These are phyloP conservation scores for Pseudocercospora crystallina DNA, from an alignment of 2,329 filamentous ascomycete genomes.

Conservation along the genomic window DNA sequence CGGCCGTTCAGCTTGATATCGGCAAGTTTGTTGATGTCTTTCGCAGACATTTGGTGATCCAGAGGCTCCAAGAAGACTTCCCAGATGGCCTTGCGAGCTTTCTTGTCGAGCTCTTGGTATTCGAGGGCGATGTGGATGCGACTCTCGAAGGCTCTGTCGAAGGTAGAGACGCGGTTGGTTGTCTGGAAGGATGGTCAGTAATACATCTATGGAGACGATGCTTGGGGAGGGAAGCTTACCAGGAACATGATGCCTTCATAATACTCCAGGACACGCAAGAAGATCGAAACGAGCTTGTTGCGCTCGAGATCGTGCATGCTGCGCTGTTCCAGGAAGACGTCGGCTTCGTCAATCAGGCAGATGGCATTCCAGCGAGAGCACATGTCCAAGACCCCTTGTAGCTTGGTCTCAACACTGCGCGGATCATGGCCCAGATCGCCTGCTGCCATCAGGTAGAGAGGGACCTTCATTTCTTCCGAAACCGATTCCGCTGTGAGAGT, in stretches of 20 bases:
- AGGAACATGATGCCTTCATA: conserved; percentile 48
- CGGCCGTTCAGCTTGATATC: conserved; percentile 39
- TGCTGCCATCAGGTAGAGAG: conserved; percentile 51
- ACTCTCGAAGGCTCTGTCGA: conserved; percentile 49
- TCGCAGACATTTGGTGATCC: conserved; percentile 30
- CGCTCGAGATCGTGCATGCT: conserved; percentile 42
- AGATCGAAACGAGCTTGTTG: conserved; percentile 48
- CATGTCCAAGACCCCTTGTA: conserved; percentile 48
- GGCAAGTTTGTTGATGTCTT: conserved; percentile 33
- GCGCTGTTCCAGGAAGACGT: conserved; percentile 45
- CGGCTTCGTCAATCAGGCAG: conserved; percentile 54
- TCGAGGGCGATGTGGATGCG: conserved; percentile 47
- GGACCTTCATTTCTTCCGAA: conserved; percentile 52
- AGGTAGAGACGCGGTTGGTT: conserved; percentile 45
- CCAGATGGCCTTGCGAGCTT: conserved; percentile 45
- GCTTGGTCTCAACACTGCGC: conserved; percentile 42
- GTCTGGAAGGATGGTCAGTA: conserved; percentile 22
- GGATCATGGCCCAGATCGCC: conserved; percentile 52
- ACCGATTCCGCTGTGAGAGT: conserved; percentile 53
- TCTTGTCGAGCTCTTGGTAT: conserved; percentile 42
- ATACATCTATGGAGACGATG: too few relatives aligned
- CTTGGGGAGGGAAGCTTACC: too few relatives aligned
- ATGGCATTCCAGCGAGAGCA: conserved; percentile 53
- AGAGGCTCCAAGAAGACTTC: conserved; percentile 42
- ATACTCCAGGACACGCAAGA: conserved; percentile 39